Evolutionary conservation across 2,329 filamentous ascomycete species (phyloP).

Genomic region (Neocucurbitaria cava): DNA sequence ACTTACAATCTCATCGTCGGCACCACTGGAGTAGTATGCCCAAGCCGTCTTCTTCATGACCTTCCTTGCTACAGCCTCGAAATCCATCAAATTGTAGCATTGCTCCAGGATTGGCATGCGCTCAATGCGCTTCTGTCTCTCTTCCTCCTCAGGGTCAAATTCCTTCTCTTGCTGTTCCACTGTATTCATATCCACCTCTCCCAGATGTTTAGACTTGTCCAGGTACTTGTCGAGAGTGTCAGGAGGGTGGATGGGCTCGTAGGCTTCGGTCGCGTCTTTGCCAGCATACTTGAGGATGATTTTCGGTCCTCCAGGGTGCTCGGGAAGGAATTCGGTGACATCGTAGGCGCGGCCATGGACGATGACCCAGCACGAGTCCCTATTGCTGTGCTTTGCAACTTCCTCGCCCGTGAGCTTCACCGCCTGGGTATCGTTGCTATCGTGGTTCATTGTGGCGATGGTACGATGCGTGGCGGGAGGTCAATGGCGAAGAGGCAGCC

Average conservation of each 20-base stretch:
- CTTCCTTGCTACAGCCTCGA: slow-evolving; percentile 86
- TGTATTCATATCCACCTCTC: slow-evolving; percentile 48
- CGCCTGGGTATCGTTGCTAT: slow-evolving; percentile 50
- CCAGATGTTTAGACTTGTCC: slow-evolving; percentile 50
- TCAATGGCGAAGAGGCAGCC: slow-evolving; percentile 3
- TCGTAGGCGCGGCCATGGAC: slow-evolving; percentile 73
- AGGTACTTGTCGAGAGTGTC: slow-evolving; percentile 55
- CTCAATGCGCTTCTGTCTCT: slow-evolving; percentile 70
- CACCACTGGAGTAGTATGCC: slow-evolving; percentile 96
- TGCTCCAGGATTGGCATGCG: slow-evolving; percentile 55
- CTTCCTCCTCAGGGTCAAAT: slow-evolving; percentile 69
- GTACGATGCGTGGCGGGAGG: slow-evolving; percentile 5
- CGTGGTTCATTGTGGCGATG: slow-evolving; percentile 51
- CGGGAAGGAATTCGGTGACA: slow-evolving; percentile 69
- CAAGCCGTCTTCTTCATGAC: slow-evolving; percentile 97
- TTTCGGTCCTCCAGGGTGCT: slow-evolving; percentile 73
- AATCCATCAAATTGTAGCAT: slow-evolving; percentile 68
- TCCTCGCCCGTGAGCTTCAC: slow-evolving; percentile 54
- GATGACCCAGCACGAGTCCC: slow-evolving; percentile 79
- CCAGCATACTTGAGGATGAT: slow-evolving; percentile 88
- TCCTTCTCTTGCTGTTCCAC: slow-evolving; percentile 45
- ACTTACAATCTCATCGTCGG: slow-evolving; percentile 84
- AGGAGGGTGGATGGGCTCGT: slow-evolving; percentile 60
- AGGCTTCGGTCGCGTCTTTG: slow-evolving; percentile 55
- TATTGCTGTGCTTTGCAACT: slow-evolving; percentile 76